A percentile compares a stretch with the other conserved stretches of the same genome.
Conservation (phyloP, 208 protist genomes). For the Leishmania amazonensis region DNA sequence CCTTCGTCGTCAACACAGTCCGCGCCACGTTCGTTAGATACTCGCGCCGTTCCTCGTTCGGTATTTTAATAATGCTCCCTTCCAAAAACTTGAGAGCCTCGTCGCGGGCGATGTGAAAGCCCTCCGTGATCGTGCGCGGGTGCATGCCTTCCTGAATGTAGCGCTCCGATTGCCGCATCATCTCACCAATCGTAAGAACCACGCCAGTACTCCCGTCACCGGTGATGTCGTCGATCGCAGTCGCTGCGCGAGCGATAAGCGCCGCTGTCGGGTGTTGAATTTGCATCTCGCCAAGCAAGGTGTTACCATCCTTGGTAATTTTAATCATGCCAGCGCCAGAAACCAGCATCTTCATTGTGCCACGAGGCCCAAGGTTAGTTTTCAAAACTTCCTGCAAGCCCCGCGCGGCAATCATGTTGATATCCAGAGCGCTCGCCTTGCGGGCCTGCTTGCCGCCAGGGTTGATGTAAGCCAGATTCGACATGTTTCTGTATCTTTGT, state of each 20-base stretch:
- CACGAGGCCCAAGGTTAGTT: constrained; percentile 99
- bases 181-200: constrained; percentile 99
- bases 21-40: constrained; percentile 96
- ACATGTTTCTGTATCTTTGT: constrained; percentile 28
- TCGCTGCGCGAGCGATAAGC: constrained; percentile 99
- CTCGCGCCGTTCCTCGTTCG: constrained; percentile 80
- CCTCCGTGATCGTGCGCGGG: constrained; percentile 97
- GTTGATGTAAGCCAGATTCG: constrained; percentile 91
- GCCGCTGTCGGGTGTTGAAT: constrained; percentile 99
- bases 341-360: constrained; percentile 99
- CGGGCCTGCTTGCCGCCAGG: constrained; percentile 83
- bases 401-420: constrained; percentile 99
- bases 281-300: constrained; percentile 99
- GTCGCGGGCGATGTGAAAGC: constrained; percentile 96
- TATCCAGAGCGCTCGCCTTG: constrained; percentile 92
- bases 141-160: constrained; percentile 99
- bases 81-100: constrained; percentile 94
- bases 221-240: constrained; percentile 99
- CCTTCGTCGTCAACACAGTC: constrained; percentile 97
- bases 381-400: constrained; percentile 98
- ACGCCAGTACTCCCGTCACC: constrained; percentile 99
- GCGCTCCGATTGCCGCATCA: constrained; percentile 98
- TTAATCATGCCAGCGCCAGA: constrained; percentile 99
- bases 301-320: constrained; percentile 99
- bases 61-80: constrained; percentile 68